A percentile compares a stretch with the other conserved stretches of the same genome.
These are phyloP conservation scores for Candida sonorensis DNA, from an alignment of 805 yeast genomes.

Conservation along the genomic window DNA sequence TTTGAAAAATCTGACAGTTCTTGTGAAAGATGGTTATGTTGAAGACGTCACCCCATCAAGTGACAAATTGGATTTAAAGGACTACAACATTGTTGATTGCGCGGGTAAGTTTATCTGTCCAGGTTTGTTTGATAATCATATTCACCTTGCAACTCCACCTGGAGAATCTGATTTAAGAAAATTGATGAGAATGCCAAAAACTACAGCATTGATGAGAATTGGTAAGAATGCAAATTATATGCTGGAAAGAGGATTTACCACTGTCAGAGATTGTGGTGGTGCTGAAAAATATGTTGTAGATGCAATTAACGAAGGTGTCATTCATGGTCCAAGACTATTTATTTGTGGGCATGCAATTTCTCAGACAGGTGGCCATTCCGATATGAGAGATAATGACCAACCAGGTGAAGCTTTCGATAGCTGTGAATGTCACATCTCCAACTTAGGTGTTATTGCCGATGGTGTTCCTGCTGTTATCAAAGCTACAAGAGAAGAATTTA, in stretches of 20 bases:
- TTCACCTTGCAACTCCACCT: constrained; percentile 20
- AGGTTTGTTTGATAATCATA: constrained; percentile 24
- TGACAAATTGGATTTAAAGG: constrained; percentile 1
- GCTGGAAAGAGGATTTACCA: constrained; percentile 22
- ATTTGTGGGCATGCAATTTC: constrained; percentile 21
- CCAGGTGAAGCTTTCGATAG: constrained; percentile 20
- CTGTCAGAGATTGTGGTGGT: constrained; percentile 22
- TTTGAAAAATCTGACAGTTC: constrained; percentile 11
- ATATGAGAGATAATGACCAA: constrained; percentile 16
- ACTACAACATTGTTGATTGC: constrained; percentile 15
- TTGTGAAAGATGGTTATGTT: constrained; percentile 16
- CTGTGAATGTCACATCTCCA: constrained; percentile 19
- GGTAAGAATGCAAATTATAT: constrained; percentile 13
- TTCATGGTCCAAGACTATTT: constrained; percentile 21
- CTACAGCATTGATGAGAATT: constrained; percentile 18
- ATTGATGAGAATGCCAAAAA: constrained; percentile 14
- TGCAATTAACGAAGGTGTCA: constrained; percentile 22
- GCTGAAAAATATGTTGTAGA: constrained; percentile 15
- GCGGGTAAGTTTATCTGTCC: constrained; percentile 22
- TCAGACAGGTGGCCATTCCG: constrained; percentile 27
- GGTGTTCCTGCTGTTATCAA: constrained; percentile 21
- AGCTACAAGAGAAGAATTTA: constrained; percentile 20
- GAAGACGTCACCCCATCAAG: constrained; percentile 5
- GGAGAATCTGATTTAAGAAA: constrained; percentile 18
- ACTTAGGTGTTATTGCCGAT: constrained; percentile 20